Base-by-base conservation (phyloP, 495 filamentous ascomycete species). In the Apiosordaria backusii region DNA sequence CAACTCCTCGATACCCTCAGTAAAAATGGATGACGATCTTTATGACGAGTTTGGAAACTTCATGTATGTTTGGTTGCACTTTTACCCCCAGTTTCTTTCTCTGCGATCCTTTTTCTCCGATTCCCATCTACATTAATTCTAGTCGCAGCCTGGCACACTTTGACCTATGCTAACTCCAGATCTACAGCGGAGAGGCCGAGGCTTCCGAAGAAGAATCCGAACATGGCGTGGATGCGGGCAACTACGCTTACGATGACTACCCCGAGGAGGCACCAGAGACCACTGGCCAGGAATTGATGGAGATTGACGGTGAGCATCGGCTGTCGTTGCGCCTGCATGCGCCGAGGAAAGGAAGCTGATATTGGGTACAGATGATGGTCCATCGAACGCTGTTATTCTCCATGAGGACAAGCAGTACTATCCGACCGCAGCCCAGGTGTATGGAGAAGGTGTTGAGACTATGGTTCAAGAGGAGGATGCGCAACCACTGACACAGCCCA, bases 341-440 rank as follows among this genome's bases (percentile, higher is more conserved):
- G 54, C 61, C 18, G 29, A 65, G 18, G 57, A 4, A 65, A 52
- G 23, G 23, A 60, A 68, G 55, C 67, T 75, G 63, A 65, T 19
- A 5, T 16, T 21, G 23, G 4, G 1, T 1, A 59, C 65, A 81
- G 82, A 88, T 78, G 92, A 96, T 59, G 93, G 92, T n/a, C 92
- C 95, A 21, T 97, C 93, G 6, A 99, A 98, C 77, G 94, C 94
- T 54, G 93, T 99, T 35, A 84, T 99, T 60, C 85, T 99, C 29
- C 96, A 99, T 75, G 95, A 99, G 81, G 96, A 99, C 80, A 98
- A 99, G 77, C 95, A 98, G 80, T 99, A 99, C 74, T 99, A 99
- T 73, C 96, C 95, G 19, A 97, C 92, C 25, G 96, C 95, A 27
- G 88, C 93, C 69, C 94, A 98, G 72, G 88, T 97, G 18, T 99